Conservation (phyloP, 108 stramenopile species). For the Cyclotella kingstonii region DNA sequence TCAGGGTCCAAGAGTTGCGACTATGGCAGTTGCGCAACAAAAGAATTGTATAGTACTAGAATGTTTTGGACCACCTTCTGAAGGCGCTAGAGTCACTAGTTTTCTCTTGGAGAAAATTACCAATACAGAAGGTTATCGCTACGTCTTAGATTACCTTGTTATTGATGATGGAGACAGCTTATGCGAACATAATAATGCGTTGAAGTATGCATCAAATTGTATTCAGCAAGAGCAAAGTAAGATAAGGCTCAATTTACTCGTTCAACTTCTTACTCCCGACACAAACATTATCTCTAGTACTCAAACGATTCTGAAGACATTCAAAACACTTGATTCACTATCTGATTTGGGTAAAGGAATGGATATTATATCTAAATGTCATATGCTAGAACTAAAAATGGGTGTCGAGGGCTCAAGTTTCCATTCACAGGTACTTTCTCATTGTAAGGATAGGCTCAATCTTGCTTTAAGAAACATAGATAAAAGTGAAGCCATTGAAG, state of each 20-base stretch:
- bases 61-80: conserved; percentile 37
- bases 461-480: conserved; percentile 41
- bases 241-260: conserved; percentile 59
- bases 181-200: no score
- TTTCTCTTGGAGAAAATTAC: conserved; percentile 29
- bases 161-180: conserved; percentile 19
- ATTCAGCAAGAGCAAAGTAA: conserved; percentile 40
- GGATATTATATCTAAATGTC: conserved; percentile 60
- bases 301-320: conserved; percentile 58
- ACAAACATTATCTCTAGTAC: conserved; percentile 56
- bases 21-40: conserved; percentile 41
- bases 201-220: conserved; percentile 7
- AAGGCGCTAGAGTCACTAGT: conserved; percentile 22
- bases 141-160: conserved; percentile 29
- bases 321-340: conserved; percentile 60
- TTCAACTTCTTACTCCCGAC: conserved; percentile 67
- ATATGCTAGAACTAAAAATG: conserved; percentile 62
- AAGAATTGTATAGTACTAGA: conserved; percentile 34
- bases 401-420: conserved; percentile 66
- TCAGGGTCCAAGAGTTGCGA: conserved; percentile 60
- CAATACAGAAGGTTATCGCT: conserved; percentile 2
- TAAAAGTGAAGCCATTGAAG: conserved; percentile 32
- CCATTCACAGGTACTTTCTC: conserved; percentile 56
- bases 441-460: conserved; percentile 59
- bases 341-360: conserved; percentile 64